Evolutionary conservation across 2,329 filamentous ascomycete genomes (phyloP).

Genomic region (Drechmeria coniospora): DNA sequence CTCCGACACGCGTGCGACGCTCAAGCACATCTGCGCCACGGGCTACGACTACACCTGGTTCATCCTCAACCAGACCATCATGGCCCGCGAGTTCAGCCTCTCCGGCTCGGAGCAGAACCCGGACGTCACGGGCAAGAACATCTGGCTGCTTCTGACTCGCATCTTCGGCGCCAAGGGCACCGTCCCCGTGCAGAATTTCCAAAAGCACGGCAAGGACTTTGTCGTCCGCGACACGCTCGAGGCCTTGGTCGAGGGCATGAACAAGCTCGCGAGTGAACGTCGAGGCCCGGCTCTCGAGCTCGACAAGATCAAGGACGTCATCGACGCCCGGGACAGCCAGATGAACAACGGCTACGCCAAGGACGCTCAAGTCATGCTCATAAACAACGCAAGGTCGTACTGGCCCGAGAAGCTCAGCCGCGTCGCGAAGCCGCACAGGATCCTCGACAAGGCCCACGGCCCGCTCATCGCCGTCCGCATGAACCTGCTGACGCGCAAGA

Average conservation of each 20-base stretch:
- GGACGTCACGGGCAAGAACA: constrained; percentile 41
- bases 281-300: constrained; percentile 32
- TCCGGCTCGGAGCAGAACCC: constrained; percentile 50
- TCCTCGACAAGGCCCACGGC: constrained; percentile 38
- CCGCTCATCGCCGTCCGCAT: constrained; percentile 45
- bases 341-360: constrained; percentile 41
- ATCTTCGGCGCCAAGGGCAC: constrained; percentile 37
- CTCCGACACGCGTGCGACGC: constrained; percentile 39
- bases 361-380: constrained; percentile 46
- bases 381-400: constrained; percentile 39
- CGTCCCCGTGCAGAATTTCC: constrained; percentile 39
- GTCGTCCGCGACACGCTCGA: constrained; percentile 39
- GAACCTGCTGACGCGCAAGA: constrained; percentile 46
- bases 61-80: constrained; percentile 40
- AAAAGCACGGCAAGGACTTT: constrained; percentile 43
- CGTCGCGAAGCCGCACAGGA: constrained; percentile 35
- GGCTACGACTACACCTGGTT: constrained; percentile 52
- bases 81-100: constrained; percentile 45
- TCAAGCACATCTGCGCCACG: constrained; percentile 43
- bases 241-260: constrained; percentile 43
- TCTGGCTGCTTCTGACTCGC: constrained; percentile 34
- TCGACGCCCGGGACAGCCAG: constrained; percentile 39
- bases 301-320: constrained; percentile 25
- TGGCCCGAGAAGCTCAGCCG: constrained; percentile 36
- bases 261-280: constrained; percentile 31